A percentile compares a stretch with the other conserved stretches of the same genome.
Conservation (phyloP, 495 filamentous ascomycete genomes). For the Bryoglossum gracile region DNA sequence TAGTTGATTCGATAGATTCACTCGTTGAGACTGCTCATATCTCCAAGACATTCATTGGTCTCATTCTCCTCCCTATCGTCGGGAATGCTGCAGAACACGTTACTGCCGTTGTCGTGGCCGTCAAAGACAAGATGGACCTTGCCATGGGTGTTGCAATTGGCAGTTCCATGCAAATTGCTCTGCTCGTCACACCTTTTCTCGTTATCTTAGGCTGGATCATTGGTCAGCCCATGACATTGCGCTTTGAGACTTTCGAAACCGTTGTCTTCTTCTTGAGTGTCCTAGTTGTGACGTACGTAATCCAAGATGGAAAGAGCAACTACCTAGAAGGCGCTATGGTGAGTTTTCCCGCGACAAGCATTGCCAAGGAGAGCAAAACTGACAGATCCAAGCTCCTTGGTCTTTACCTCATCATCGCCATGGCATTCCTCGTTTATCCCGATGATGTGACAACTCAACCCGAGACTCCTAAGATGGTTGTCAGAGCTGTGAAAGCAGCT, state of each 20-base stretch:
- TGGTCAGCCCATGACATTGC: constrained; percentile 75
- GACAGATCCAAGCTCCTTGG: constrained; percentile 36
- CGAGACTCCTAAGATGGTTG: neutral
- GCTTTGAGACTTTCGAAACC: constrained; percentile 90
- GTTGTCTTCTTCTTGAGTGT: constrained; percentile 88
- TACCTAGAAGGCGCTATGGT: constrained; percentile 94
- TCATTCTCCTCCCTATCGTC: constrained; percentile 92
- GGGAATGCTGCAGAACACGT: constrained; percentile 98
- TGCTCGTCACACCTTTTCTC: constrained; percentile 84
- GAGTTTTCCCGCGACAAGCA: constrained; percentile 27
- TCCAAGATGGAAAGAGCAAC: constrained; percentile 91
- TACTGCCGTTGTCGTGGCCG: constrained; percentile 84
- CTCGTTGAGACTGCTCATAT: constrained; percentile 79
- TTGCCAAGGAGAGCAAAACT: neutral
- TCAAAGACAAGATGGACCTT: constrained; percentile 96
- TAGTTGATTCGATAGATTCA: constrained; percentile 87
- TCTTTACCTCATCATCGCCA: constrained; percentile 72
- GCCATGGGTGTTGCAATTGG: constrained; percentile 93
- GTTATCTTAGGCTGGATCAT: constrained; percentile 92
- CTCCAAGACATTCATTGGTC: constrained; percentile 92
- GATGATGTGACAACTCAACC: constrained; percentile 41
- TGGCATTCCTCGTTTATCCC: constrained; percentile 87
- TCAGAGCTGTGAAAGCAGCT: constrained; percentile 7
- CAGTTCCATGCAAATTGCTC: constrained; percentile 87
- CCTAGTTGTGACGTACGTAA: constrained; percentile 84